Conservation (phyloP, 345 rosid species). For the Corchorus olitorius region DNA sequence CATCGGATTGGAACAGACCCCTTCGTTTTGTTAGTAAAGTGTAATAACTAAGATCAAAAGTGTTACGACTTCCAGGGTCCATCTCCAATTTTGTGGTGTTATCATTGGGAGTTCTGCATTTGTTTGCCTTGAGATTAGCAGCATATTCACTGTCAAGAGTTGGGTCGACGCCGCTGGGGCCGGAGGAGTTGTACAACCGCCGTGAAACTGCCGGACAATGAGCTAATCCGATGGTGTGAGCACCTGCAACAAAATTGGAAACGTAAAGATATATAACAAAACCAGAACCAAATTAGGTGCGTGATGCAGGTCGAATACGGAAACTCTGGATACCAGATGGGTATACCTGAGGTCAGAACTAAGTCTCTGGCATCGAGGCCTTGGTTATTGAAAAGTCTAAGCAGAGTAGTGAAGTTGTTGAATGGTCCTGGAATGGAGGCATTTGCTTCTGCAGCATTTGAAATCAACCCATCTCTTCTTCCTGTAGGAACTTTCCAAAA, state of each 20-base stretch:
- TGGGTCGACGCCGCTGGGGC: conserved; percentile 64
- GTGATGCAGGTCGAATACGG: too few species aligned
- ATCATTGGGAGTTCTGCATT: conserved; percentile 62
- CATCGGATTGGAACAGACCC: conserved; percentile 77
- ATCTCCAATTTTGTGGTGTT: conserved; percentile 66
- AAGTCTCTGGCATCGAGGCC: conserved; percentile 76
- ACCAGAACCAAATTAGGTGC: too few species aligned
- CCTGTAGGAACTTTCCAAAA: conserved; percentile 89
- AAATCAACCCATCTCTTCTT: conserved; percentile 70
- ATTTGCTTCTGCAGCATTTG: conserved; percentile 58
- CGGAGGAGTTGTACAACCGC: conserved; percentile 76
- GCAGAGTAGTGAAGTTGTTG: conserved; percentile 60
- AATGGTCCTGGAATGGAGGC: conserved; percentile 62
- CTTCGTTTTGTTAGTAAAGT: conserved; percentile 54
- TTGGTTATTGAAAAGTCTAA: conserved; percentile 48
- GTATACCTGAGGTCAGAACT: conserved; percentile 61
- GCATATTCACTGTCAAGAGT: conserved; percentile 73
- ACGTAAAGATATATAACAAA: neutral
- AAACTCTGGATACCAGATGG: too few species aligned
- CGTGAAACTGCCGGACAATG: conserved; percentile 62
- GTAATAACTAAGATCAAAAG: conserved; percentile 78
- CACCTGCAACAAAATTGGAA: conserved; percentile 44
- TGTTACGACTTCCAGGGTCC: conserved; percentile 77
- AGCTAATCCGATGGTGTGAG: conserved; percentile 76
- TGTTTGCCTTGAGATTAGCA: conserved; percentile 58